These are phyloP conservation scores for Blastobotrys ciferrii DNA, from an alignment of 1,139 yeast species.

Conservation along the genomic window DNA sequence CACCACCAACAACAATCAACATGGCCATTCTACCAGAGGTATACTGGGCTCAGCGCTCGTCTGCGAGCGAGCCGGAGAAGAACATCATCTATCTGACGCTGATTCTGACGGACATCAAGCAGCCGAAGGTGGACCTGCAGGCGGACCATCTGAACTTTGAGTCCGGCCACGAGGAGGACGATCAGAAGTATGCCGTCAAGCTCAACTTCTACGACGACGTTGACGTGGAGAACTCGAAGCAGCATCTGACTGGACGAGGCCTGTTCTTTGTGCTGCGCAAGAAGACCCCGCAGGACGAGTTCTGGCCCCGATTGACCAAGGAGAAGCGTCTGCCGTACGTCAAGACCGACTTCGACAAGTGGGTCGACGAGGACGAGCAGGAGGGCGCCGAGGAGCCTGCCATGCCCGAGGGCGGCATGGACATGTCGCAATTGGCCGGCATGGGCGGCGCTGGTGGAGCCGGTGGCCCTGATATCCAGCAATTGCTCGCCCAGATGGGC, in stretches of 20 bases:
- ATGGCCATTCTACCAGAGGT: constrained; percentile 40
- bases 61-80: constrained; percentile 62
- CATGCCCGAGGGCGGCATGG: constrained; percentile 21
- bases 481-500: constrained; percentile 9
- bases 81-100: constrained; percentile 76
- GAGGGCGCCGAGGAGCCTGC: constrained; percentile 46
- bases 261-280: constrained; percentile 69
- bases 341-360: constrained; percentile 93
- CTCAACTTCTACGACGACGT: constrained; percentile 73
- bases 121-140: constrained; percentile 63
- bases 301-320: constrained; percentile 89
- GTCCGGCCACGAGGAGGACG: constrained; percentile 41
- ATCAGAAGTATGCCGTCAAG: constrained; percentile 51
- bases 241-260: constrained; percentile 69
- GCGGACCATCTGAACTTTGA: constrained; percentile 55
- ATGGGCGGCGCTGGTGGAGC: constrained; percentile 32
- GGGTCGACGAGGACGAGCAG: constrained; percentile 97
- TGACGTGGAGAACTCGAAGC: constrained; percentile 60
- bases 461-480: constrained; percentile 28
- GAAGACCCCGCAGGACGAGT: constrained; percentile 64
- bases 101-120: constrained; percentile 65
- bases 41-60: constrained; percentile 96
- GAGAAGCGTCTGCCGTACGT: constrained; percentile 72
- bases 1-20: neutral
- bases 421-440: constrained; percentile 26